Percentiles rank a stretch among this genome's conserved stretches.
Conservation (phyloP, 2,329 filamentous ascomycete species). For the Blastomyces emzantsi region DNA sequence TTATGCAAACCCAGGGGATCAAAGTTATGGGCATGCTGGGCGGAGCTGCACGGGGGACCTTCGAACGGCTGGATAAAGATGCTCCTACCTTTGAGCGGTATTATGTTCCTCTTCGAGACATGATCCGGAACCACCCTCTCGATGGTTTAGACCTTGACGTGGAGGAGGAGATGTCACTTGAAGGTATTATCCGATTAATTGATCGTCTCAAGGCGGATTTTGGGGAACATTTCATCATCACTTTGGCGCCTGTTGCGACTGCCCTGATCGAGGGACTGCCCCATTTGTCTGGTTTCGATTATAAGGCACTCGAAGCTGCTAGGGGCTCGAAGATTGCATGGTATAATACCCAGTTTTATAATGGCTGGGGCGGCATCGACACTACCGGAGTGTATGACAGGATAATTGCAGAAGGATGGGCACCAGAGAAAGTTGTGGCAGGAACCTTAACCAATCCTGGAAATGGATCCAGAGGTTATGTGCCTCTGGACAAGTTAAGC, state of each 20-base stretch:
- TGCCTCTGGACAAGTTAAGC: slow-evolving; percentile 50
- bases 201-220: slow-evolving; percentile 51
- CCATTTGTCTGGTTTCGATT: slow-evolving; percentile 72
- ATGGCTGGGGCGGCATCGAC: slow-evolving; percentile 67
- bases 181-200: slow-evolving; percentile 57
- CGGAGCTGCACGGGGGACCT: slow-evolving; percentile 71
- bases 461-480: slow-evolving; percentile 58
- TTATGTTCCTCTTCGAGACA: slow-evolving; percentile 58
- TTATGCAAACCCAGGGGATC: slow-evolving; percentile 63
- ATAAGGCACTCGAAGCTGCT: slow-evolving; percentile 61
- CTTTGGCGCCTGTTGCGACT: slow-evolving; percentile 71
- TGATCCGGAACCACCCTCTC: slow-evolving; percentile 53
- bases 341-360: slow-evolving; percentile 93
- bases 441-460: slow-evolving; percentile 70
- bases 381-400: slow-evolving; percentile 38
- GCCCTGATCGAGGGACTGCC: slow-evolving; percentile 53
- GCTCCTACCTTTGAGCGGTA: slow-evolving; percentile 59
- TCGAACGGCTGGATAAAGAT: slow-evolving; percentile 50
- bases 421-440: slow-evolving; percentile 62
- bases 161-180: slow-evolving; percentile 64
- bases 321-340: slow-evolving; percentile 61
- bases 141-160: slow-evolving; percentile 71
- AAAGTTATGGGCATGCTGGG: slow-evolving; percentile 82
- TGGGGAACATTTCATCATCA: slow-evolving; percentile 58
- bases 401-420: slow-evolving; percentile 53